Evolutionary conservation across 208 protist species (phyloP).

Genomic region (Leishmania tropica): DNA sequence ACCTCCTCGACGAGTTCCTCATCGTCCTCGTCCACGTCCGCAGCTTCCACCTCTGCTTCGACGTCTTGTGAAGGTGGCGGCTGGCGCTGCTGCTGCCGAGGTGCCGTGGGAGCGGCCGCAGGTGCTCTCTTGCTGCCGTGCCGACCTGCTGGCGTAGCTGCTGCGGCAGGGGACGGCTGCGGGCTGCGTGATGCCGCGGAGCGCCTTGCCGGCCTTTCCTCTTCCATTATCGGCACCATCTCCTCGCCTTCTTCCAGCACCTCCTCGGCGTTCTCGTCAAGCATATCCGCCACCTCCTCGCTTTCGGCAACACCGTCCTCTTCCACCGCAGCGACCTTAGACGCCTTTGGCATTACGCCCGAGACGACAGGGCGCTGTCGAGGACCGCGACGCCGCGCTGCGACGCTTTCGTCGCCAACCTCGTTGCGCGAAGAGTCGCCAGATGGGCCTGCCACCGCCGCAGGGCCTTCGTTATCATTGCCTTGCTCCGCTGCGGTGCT

Average conservation of each 20-base stretch:
- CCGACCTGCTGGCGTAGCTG: conserved; percentile 6
- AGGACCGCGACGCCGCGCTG: conserved; percentile 7
- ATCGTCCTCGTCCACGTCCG: conserved; percentile 10
- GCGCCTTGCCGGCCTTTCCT: conserved; percentile 2
- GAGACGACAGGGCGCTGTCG: conserved; percentile 13
- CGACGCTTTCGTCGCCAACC: neutral
- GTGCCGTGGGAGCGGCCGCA: neutral
- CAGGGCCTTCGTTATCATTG: neutral
- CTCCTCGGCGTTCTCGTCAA: conserved; percentile 29
- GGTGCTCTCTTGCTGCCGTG: conserved; percentile 1
- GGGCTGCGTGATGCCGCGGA: neutral
- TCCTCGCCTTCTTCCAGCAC: conserved; percentile 27
- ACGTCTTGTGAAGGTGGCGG: neutral
- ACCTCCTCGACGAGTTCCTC: conserved; percentile 38
- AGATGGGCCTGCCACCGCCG: neutral
- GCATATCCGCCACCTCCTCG: conserved; percentile 32
- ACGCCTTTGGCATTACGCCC: neutral
- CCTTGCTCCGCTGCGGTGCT: neutral
- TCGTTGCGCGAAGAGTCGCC: neutral
- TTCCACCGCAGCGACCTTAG: neutral
- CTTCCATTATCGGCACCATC: conserved; percentile 23
- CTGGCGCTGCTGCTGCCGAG: conserved; percentile 2
- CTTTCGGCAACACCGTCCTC: conserved; percentile 29
- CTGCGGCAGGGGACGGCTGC: neutral
- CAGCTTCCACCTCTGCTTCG: conserved; percentile 5